These are phyloP conservation scores for Byssothecium circinans DNA, from an alignment of 2,329 filamentous ascomycete species.

Conservation along the genomic window DNA sequence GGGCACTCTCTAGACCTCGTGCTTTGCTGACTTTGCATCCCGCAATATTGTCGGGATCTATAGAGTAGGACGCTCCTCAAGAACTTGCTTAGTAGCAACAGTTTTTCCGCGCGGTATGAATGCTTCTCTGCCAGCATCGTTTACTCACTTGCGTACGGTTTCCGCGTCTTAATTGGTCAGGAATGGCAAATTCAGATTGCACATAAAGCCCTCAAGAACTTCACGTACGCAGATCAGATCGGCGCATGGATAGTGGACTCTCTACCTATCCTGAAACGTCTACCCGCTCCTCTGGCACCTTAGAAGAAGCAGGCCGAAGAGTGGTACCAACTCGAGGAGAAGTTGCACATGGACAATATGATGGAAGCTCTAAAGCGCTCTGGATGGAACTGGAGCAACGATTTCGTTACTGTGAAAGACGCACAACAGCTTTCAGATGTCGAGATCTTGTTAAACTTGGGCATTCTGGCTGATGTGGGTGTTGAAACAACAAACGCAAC, in stretches of 20 bases:
- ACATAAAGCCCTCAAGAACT: constrained; percentile 17
- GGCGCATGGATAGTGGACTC: constrained; percentile 47
- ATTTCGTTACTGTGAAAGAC: constrained; percentile 17
- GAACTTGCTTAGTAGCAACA: constrained; percentile 39
- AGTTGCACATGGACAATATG: constrained; percentile 22
- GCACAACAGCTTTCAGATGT: constrained; percentile 9
- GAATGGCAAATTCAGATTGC: constrained; percentile 20
- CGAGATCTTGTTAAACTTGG: constrained; percentile 21
- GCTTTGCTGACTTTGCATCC: constrained; percentile 23
- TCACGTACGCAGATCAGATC: constrained; percentile 25
- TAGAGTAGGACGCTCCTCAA: constrained; percentile 48
- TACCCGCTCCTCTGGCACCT: constrained; percentile 42
- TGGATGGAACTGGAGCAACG: constrained; percentile 28
- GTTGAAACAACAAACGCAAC: constrained; percentile 21
- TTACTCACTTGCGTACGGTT: constrained; percentile 44
- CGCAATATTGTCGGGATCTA: constrained; percentile 46
- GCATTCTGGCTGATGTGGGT: constrained; percentile 21
- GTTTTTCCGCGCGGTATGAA: constrained; percentile 39
- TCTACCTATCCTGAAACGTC: constrained; percentile 46
- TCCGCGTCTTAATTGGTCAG: constrained; percentile 30
- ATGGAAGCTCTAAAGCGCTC: constrained; percentile 11
- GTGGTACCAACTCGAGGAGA: constrained; percentile 14
- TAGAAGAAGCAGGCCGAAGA: constrained; percentile 29
- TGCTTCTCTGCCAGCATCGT: constrained; percentile 44
- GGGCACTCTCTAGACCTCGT: constrained; percentile 26